These are phyloP conservation scores for Candida pini DNA, from an alignment of 805 yeast genomes.

Conservation along the genomic window DNA sequence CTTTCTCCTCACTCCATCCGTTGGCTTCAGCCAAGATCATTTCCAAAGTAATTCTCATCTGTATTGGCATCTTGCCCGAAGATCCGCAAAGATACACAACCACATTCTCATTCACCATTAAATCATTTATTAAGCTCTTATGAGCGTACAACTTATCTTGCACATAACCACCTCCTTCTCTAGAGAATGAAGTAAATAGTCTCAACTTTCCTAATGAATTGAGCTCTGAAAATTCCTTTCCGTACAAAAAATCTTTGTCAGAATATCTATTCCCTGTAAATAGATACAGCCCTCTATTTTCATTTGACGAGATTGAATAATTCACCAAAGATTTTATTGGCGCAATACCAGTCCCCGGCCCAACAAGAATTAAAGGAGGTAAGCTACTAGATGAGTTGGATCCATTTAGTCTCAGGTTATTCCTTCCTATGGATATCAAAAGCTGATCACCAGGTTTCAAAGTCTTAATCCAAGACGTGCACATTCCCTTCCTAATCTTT, in stretches of 20 bases:
- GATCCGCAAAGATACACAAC: slow-evolving; percentile 84
- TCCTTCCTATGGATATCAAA: slow-evolving; percentile 44
- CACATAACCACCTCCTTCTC: slow-evolving; percentile 60
- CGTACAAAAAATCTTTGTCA: slow-evolving; percentile 64
- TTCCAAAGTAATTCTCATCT: slow-evolving; percentile 70
- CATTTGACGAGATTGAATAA: slow-evolving; percentile 23
- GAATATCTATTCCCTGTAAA: slow-evolving; percentile 72
- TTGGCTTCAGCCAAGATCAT: slow-evolving; percentile 48
- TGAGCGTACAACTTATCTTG: slow-evolving; percentile 64
- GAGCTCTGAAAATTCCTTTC: slow-evolving; percentile 43
- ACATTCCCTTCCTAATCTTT: slow-evolving; percentile 71
- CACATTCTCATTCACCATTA: slow-evolving; percentile 52
- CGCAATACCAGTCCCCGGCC: slow-evolving; percentile 97
- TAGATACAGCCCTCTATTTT: slow-evolving; percentile 37
- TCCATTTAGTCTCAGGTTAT: slow-evolving; percentile 33
- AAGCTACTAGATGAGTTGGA: too few relatives aligned
- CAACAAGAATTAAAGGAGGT: slow-evolving; percentile 71
- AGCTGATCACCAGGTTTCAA: slow-evolving; percentile 45
- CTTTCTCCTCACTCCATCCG: slow-evolving; percentile 36
- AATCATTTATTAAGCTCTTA: slow-evolving; percentile 41
- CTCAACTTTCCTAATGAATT: slow-evolving; percentile 30
- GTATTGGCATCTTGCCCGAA: slow-evolving; percentile 87
- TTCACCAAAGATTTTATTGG: slow-evolving; percentile 76
- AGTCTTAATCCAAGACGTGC: slow-evolving; percentile 67
- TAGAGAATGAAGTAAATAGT: slow-evolving; percentile 42